These are phyloP conservation scores for Agaricales sp. DNA, from an alignment of 1,284 basidiomycete genomes.

Conservation along the genomic window DNA sequence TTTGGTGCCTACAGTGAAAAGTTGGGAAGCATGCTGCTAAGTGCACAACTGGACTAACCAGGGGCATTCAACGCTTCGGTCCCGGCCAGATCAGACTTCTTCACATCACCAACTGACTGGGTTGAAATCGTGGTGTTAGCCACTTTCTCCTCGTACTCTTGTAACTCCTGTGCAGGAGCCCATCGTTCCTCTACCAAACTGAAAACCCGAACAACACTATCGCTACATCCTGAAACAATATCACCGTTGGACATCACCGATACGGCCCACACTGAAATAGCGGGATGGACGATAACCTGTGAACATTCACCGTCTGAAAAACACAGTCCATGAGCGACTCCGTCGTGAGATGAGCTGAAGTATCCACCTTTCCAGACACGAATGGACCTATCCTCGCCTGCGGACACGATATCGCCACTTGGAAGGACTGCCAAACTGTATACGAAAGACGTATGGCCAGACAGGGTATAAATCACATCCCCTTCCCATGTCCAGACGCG, in stretches of 20 bases:
- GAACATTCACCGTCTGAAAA: slow-evolving; percentile 61
- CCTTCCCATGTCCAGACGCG: slow-evolving; percentile 87
- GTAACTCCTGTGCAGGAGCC: slow-evolving; percentile 57
- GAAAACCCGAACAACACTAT: slow-evolving; percentile 84
- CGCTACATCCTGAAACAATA: slow-evolving; percentile 85
- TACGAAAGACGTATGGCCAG: slow-evolving; percentile 94
- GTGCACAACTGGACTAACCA: slow-evolving; percentile 34
- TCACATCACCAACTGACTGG: slow-evolving; percentile 88
- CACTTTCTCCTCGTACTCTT: slow-evolving; percentile 65
- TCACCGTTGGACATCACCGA: slow-evolving; percentile 81
- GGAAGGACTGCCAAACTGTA: slow-evolving; percentile 84
- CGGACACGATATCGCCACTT: slow-evolving; percentile 62
- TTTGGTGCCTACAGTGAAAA: slow-evolving; percentile 57
- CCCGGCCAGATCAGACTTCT: slow-evolving; percentile 81
- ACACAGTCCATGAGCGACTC: slow-evolving; percentile 16
- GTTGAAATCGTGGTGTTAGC: slow-evolving; percentile 60
- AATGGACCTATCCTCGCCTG: slow-evolving; percentile 78
- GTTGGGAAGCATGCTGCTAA: slow-evolving; percentile 6
- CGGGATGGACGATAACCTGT: slow-evolving; percentile 87
- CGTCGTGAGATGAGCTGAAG: slow-evolving; percentile 17
- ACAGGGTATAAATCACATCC: slow-evolving; percentile 66
- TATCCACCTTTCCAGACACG: slow-evolving; percentile 66
- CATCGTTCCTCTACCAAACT: slow-evolving; percentile 66
- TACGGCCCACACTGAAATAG: slow-evolving; percentile 91
- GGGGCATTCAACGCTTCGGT: slow-evolving; percentile 67